phyloP scores from a whole-genome alignment of 306 rosid species.

The Casuarina equisetifolia region DNA sequence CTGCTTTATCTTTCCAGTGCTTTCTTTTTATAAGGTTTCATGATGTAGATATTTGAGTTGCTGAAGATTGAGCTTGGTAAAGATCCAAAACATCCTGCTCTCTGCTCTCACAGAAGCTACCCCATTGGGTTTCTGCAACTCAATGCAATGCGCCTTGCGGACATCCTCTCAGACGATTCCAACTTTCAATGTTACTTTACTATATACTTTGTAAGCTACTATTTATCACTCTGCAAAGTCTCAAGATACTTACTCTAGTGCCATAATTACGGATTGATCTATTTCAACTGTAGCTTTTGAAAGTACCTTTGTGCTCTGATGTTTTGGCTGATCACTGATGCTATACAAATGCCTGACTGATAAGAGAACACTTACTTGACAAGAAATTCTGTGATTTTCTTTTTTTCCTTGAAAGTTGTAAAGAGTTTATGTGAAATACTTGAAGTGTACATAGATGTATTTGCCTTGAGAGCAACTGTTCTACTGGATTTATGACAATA shows the following conservation, averaged over 20 bases:
- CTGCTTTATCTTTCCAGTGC: conserved; percentile 6
- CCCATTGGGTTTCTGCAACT: conserved; percentile 91
- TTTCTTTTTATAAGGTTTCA: conserved; percentile 25
- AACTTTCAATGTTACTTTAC: conserved; percentile 83
- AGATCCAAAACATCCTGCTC: conserved; percentile 43
- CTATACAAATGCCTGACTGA: conserved; percentile 4
- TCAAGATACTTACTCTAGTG: neutral
- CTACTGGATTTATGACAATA: conserved; percentile 25
- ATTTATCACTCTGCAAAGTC: neutral
- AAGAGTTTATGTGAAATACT: neutral
- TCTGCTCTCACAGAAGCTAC: conserved; percentile 41
- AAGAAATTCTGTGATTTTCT: neutral
- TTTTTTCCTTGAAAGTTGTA: conserved; percentile 12
- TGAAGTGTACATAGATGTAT: neutral
- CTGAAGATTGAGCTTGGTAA: conserved; percentile 69
- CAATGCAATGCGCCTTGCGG: conserved; percentile 94
- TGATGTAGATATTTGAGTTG: conserved; percentile 68
- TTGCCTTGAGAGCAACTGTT: neutral
- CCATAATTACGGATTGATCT: neutral
- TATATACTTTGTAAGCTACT: conserved; percentile 60
- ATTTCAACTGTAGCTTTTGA: neutral
- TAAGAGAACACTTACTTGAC: conserved; percentile 6
- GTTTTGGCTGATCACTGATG: neutral
- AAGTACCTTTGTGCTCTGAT: neutral
- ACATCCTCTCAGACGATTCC: conserved; percentile 92